These are phyloP conservation scores for Trypethelium eluteriae DNA, from an alignment of 495 filamentous ascomycete genomes.

Conservation along the genomic window DNA sequence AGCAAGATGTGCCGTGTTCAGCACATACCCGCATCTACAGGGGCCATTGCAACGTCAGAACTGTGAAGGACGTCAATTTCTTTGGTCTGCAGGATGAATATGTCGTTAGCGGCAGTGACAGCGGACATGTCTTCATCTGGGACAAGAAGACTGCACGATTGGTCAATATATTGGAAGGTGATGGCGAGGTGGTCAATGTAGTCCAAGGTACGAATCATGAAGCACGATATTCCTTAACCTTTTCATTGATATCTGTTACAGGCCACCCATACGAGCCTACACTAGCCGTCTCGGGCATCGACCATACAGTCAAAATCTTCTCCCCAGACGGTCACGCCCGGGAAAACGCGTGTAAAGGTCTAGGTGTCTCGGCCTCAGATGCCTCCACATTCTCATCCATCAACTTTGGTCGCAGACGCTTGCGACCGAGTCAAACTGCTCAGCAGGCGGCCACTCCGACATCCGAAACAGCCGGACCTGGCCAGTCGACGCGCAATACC, in stretches of 20 bases:
- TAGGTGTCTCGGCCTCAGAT: slow-evolving; percentile 41
- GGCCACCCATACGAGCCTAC: slow-evolving; percentile 67
- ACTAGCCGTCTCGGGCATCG: slow-evolving; percentile 64
- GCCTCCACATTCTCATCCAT: slow-evolving; percentile 38
- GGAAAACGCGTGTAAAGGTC: slow-evolving; percentile 47
- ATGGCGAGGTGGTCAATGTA: slow-evolving; percentile 69
- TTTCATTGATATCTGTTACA: slow-evolving; percentile 22
- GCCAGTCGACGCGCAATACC: not conserved
- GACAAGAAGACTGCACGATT: slow-evolving; percentile 56
- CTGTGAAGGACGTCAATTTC: slow-evolving; percentile 70
- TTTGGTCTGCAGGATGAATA: slow-evolving; percentile 67
- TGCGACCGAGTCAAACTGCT: slow-evolving; percentile 10
- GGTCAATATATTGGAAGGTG: slow-evolving; percentile 62
- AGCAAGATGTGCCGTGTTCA: slow-evolving; percentile 48
- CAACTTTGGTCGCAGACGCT: slow-evolving; percentile 22
- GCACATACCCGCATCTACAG: slow-evolving; percentile 52
- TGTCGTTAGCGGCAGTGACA: slow-evolving; percentile 64
- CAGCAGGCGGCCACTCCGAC: slow-evolving; percentile 13
- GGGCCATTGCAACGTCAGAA: slow-evolving; percentile 67
- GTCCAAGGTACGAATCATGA: slow-evolving; percentile 46
- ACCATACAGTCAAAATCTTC: slow-evolving; percentile 71
- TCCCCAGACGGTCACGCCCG: slow-evolving; percentile 56
- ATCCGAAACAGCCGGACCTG: slow-evolving; percentile 13
- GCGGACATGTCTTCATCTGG: slow-evolving; percentile 64
- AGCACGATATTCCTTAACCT: not conserved